Percentiles rank a stretch among this genome's conserved stretches.
phyloP scores from a whole-genome alignment of 202 grass and related monocot genomes.

The Schoenoplectus triqueter region DNA sequence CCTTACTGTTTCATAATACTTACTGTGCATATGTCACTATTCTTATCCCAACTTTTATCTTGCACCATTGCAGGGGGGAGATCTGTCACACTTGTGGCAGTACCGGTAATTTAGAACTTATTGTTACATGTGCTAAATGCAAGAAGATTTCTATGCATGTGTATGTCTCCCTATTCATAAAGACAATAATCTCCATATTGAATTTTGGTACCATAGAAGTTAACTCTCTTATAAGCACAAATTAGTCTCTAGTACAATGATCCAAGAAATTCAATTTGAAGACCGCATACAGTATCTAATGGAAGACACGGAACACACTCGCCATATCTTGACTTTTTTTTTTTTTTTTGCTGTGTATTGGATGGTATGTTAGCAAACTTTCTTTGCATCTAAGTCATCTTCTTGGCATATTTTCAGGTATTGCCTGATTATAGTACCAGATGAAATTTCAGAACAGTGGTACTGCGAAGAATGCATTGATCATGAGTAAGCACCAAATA shows the following conservation, averaged over 20 bases:
- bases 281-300: not conserved
- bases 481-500: constrained; percentile 22
- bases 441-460: not conserved
- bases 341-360: not conserved
- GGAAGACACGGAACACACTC: not conserved
- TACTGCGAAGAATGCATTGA: constrained; percentile 31
- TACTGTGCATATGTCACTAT: not conserved
- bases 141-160: not conserved
- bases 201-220: not conserved
- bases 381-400: not conserved
- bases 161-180: constrained; percentile 16
- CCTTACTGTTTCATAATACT: not conserved
- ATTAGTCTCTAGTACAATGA: not conserved
- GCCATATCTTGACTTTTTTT: not conserved
- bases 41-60: constrained; percentile 26
- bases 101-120: not conserved
- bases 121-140: constrained; percentile 9
- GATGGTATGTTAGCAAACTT: not conserved
- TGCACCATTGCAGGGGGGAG: not conserved
- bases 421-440: not conserved
- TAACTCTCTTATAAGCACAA: constrained; percentile 7
- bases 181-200: not conserved
- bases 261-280: not conserved
- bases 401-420: constrained; percentile 27
- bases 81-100: constrained; percentile 29